A percentile compares a stretch with the other conserved stretches of the same genome.
Evolutionary conservation across 768 basidiomycete species (phyloP).

Genomic region (Clavulina sp.): DNA sequence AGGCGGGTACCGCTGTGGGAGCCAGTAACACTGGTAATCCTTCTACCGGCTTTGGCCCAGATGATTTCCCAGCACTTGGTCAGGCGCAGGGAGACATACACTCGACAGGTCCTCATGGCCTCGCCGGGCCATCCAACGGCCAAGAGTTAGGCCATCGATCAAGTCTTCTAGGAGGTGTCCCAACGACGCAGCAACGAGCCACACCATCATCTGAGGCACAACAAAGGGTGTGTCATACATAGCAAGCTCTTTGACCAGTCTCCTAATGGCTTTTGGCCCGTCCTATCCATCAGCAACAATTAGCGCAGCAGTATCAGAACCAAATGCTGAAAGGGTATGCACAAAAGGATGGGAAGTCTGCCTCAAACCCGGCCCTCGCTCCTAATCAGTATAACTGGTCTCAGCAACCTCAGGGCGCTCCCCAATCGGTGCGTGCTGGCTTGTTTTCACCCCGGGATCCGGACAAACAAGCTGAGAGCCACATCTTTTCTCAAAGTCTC

Average conservation of each 20-base stretch:
- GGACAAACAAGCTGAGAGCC: no score
- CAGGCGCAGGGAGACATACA: constrained; percentile 16
- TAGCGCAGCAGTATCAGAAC: neutral
- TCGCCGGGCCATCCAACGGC: neutral
- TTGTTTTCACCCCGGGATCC: no score
- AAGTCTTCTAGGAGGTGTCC: constrained; percentile 10
- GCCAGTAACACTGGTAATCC: constrained; percentile 23
- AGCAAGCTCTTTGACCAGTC: neutral
- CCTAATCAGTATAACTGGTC: no score
- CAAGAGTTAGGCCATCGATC: constrained; percentile 25
- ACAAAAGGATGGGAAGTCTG: neutral
- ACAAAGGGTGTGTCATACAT: constrained; percentile 21
- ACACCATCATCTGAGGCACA: constrained; percentile 35
- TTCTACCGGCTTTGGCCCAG: constrained; percentile 53
- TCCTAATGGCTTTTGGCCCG: neutral
- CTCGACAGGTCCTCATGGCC: neutral
- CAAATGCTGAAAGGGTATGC: neutral
- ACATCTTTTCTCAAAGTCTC: no score
- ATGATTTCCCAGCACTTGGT: constrained; percentile 78
- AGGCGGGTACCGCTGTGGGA: constrained; percentile 46
- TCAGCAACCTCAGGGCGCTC: no score
- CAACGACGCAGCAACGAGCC: constrained; percentile 32
- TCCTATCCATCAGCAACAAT: constrained; percentile 1
- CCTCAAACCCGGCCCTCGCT: no score
- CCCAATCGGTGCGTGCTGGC: no score